phyloP scores from a whole-genome alignment of 2,329 filamentous ascomycete genomes.

The Aspergillus oerlinghausenensis region DNA sequence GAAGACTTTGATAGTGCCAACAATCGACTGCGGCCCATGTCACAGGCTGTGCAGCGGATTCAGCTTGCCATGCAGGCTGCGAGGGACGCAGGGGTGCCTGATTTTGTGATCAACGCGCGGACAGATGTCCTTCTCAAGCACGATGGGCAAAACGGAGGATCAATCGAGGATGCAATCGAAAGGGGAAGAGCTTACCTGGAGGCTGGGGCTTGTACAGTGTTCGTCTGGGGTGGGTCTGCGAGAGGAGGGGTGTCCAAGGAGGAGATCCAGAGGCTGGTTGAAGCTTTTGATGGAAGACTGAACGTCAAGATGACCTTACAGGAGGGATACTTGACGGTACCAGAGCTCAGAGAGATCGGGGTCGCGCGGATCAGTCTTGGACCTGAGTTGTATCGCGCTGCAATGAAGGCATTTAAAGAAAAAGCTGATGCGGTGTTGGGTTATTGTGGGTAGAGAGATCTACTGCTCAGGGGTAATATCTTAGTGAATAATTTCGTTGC shows the following conservation, averaged over 20 bases:
- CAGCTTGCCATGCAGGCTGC: constrained; percentile 29
- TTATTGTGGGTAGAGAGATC: background rate
- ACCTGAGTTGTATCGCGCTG: constrained; percentile 43
- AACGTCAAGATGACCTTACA: constrained; percentile 44
- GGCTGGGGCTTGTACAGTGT: constrained; percentile 56
- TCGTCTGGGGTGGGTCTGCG: constrained; percentile 54
- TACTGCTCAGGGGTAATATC: background rate
- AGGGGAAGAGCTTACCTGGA: constrained; percentile 55
- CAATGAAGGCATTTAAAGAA: constrained; percentile 30
- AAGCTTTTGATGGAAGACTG: constrained; percentile 47
- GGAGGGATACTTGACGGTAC: constrained; percentile 39
- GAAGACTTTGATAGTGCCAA: constrained; percentile 48
- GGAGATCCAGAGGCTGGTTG: constrained; percentile 47
- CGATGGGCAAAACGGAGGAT: constrained; percentile 15
- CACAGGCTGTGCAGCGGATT: constrained; percentile 49
- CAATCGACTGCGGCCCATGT: constrained; percentile 35
- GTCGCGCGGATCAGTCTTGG: constrained; percentile 55
- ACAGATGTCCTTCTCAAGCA: constrained; percentile 48
- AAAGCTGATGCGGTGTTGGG: constrained; percentile 26
- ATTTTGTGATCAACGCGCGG: constrained; percentile 56
- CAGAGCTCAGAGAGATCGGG: constrained; percentile 46
- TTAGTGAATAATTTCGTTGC: background rate
- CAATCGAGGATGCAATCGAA: constrained; percentile 47
- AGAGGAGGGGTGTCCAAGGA: constrained; percentile 41
- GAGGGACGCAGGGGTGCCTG: constrained; percentile 45